phyloP scores from a whole-genome alignment of 2,329 filamentous ascomycete species.

The Aspergillus persii region DNA sequence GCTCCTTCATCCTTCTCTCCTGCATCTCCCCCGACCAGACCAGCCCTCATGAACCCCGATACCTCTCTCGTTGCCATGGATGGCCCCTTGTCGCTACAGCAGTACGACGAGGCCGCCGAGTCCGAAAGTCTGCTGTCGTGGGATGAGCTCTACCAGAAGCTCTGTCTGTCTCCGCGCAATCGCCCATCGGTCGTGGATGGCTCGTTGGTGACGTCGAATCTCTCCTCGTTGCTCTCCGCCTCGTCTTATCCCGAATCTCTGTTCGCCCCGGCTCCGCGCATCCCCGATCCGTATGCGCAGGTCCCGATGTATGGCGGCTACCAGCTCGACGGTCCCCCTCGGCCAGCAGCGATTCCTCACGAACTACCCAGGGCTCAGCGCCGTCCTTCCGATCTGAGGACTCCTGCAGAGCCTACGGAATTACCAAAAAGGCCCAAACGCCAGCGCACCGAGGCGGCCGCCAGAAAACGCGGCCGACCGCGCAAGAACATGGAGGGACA shows the following conservation, averaged over 20 bases:
- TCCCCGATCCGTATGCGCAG: not conserved
- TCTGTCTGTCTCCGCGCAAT: constrained; percentile 1
- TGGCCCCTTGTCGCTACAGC: not conserved
- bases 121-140: constrained; percentile 9
- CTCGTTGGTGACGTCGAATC: constrained; percentile 7
- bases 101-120: not conserved
- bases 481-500: constrained; percentile 13
- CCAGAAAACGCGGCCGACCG: constrained; percentile 21
- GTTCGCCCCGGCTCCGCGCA: not conserved
- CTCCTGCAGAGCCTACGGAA: not conserved
- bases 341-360: not conserved
- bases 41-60: not conserved
- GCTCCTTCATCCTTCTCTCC: not conserved
- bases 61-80: not conserved
- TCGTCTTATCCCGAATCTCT: constrained; percentile 18
- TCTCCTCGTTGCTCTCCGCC: constrained; percentile 18
- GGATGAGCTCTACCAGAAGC: constrained; percentile 10
- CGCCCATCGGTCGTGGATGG: constrained; percentile 2
- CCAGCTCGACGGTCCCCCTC: not conserved
- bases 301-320: constrained; percentile 2
- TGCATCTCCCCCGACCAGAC: not conserved
- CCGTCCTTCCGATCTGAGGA: not conserved
- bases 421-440: not conserved
- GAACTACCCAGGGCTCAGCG: not conserved
- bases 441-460: not conserved